These are phyloP conservation scores for Malus asiatica DNA, from an alignment of 306 rosid genomes.

Conservation along the genomic window DNA sequence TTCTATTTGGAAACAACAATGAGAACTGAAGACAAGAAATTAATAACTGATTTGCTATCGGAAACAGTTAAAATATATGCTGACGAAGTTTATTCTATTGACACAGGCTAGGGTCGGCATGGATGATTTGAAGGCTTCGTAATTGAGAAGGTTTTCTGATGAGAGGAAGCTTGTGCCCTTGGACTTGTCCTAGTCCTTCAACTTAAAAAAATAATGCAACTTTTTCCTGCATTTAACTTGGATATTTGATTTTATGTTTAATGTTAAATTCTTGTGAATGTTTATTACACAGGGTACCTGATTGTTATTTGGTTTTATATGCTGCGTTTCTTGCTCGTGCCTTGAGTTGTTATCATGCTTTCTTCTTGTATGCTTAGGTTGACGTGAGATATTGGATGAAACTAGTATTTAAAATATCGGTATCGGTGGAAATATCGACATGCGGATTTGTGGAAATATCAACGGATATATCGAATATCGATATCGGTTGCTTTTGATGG, in stretches of 20 bases:
- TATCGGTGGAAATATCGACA: no score
- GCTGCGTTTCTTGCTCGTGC: neutral
- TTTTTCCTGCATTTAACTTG: neutral
- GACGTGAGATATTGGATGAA: neutral
- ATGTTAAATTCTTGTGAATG: neutral
- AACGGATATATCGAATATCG: no score
- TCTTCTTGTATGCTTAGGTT: neutral
- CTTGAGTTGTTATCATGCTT: neutral
- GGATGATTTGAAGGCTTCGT: conserved; percentile 76
- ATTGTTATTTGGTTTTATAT: neutral
- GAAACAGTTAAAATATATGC: neutral
- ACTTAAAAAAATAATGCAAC: conserved; percentile 1
- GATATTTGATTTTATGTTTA: neutral
- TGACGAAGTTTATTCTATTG: conserved; percentile 10
- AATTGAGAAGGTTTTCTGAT: neutral
- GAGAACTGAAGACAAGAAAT: neutral
- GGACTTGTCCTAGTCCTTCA: neutral
- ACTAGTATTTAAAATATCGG: neutral
- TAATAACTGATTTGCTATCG: neutral
- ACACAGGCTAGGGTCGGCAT: conserved; percentile 70
- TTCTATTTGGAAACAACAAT: neutral
- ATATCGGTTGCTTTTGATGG: no score
- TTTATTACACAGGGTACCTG: neutral
- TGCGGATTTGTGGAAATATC: no score
- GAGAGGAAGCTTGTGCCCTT: conserved; percentile 8